These are phyloP conservation scores for Hyaloscypha hepaticicola DNA, from an alignment of 495 filamentous ascomycete genomes.

Conservation along the genomic window DNA sequence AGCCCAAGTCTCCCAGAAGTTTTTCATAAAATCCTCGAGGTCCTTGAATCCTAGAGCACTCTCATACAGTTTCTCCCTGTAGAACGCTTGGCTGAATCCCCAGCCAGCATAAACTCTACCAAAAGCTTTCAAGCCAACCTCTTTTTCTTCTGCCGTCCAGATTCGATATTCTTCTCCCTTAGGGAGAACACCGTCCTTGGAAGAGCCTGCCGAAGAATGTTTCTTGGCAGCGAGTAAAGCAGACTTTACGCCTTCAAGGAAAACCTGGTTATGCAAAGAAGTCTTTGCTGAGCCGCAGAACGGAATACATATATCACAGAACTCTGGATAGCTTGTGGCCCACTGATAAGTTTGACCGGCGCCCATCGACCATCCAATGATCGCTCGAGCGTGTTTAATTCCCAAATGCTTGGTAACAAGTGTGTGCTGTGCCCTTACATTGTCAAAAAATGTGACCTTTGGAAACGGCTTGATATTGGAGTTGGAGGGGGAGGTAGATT, in stretches of 20 bases:
- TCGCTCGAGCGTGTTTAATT: slow-evolving; percentile 59
- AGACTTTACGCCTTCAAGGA: slow-evolving; percentile 69
- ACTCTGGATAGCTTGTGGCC: slow-evolving; percentile 69
- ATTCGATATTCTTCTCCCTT: slow-evolving; percentile 40
- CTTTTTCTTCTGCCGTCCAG: slow-evolving; percentile 57
- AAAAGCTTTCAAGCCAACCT: slow-evolving; percentile 66
- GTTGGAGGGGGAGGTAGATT: slow-evolving; percentile 69
- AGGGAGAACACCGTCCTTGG: slow-evolving; percentile 39
- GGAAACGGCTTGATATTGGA: slow-evolving; percentile 56
- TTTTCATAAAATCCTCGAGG: slow-evolving; percentile 67
- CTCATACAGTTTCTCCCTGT: slow-evolving; percentile 64
- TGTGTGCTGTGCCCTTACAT: slow-evolving; percentile 64
- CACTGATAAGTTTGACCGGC: slow-evolving; percentile 68
- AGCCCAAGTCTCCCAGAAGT: slow-evolving; percentile 74
- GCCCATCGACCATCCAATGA: slow-evolving; percentile 73
- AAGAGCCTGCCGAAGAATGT: slow-evolving; percentile 48
- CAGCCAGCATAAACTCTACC: slow-evolving; percentile 73
- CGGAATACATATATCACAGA: slow-evolving; percentile 64
- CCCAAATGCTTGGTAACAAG: slow-evolving; percentile 63
- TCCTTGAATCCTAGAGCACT: slow-evolving; percentile 56
- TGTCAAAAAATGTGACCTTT: slow-evolving; percentile 63
- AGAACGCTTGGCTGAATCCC: slow-evolving; percentile 74
- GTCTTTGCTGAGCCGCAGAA: slow-evolving; percentile 70
- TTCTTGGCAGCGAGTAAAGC: slow-evolving; percentile 63
- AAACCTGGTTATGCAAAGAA: slow-evolving; percentile 69